Evolutionary conservation across 176 grass and related monocot species (phyloP).

Genomic region (Rhynchospora tenuis): DNA sequence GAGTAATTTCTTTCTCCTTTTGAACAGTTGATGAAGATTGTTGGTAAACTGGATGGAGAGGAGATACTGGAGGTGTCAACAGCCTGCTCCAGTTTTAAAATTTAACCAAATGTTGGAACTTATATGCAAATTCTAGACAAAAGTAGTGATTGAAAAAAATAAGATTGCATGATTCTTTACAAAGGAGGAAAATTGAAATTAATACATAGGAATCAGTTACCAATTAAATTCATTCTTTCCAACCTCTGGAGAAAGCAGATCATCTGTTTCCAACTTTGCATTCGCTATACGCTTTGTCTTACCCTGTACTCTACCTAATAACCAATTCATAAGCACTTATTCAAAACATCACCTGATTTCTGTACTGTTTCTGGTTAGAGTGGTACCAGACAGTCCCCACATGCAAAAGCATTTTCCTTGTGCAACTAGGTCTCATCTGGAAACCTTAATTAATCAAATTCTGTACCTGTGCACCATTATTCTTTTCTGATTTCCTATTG

Average conservation of each 20-base stretch:
- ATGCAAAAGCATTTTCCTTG: neutral
- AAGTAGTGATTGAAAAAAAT: neutral
- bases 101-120: neutral
- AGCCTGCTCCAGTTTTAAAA: constrained; percentile 7
- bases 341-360: neutral
- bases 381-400: neutral
- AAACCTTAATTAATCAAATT: neutral
- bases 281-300: neutral
- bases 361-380: neutral
- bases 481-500: neutral
- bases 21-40: neutral
- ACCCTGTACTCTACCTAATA: constrained; percentile 18
- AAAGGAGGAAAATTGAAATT: neutral
- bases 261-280: neutral
- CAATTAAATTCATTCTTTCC: constrained; percentile 18
- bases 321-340: constrained; percentile 12
- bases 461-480: neutral
- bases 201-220: neutral
- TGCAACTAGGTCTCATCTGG: neutral
- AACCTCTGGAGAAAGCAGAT: constrained; percentile 15
- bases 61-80: constrained; percentile 16
- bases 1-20: neutral
- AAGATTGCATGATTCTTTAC: neutral
- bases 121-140: neutral
- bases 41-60: neutral